Percentiles rank a stretch among this genome's conserved stretches.
These are phyloP conservation scores for Thielaviopsis ethacetica DNA, from an alignment of 2,329 filamentous ascomycete genomes.

Conservation along the genomic window DNA sequence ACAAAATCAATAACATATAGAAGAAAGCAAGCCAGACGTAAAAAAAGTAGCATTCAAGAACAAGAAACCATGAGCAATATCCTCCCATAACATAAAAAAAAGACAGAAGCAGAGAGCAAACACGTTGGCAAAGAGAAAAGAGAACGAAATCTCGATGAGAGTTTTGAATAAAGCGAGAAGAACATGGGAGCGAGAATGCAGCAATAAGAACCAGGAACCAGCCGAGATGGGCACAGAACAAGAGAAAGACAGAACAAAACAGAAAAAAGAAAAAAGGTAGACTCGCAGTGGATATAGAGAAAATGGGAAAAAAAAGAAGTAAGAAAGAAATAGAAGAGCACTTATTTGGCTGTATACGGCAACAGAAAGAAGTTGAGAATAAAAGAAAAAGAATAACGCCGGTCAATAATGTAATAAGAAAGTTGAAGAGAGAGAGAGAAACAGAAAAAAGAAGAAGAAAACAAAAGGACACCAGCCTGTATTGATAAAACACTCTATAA, in stretches of 20 bases:
- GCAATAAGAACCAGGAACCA: not conserved
- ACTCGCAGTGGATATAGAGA: no score
- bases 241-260: conserved; percentile 1
- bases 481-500: not conserved
- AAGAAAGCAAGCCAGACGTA: not conserved
- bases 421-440: not conserved
- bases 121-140: not conserved
- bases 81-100: not conserved
- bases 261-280: not conserved
- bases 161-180: not conserved
- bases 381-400: not conserved
- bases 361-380: not conserved
- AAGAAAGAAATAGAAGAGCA: not conserved
- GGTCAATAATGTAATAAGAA: not conserved
- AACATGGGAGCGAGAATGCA: conserved; percentile 1
- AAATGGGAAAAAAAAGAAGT: not conserved
- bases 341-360: no score
- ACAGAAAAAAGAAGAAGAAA: not conserved
- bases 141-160: not conserved
- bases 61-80: not conserved
- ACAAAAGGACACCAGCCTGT: not conserved
- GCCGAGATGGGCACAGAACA: not conserved
- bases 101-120: not conserved
- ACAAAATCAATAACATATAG: not conserved
- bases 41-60: not conserved